A percentile compares a stretch with the other conserved stretches of the same genome.
Evolutionary conservation across 495 filamentous ascomycete species (phyloP).

Genomic region (Penicillium pulvis): DNA sequence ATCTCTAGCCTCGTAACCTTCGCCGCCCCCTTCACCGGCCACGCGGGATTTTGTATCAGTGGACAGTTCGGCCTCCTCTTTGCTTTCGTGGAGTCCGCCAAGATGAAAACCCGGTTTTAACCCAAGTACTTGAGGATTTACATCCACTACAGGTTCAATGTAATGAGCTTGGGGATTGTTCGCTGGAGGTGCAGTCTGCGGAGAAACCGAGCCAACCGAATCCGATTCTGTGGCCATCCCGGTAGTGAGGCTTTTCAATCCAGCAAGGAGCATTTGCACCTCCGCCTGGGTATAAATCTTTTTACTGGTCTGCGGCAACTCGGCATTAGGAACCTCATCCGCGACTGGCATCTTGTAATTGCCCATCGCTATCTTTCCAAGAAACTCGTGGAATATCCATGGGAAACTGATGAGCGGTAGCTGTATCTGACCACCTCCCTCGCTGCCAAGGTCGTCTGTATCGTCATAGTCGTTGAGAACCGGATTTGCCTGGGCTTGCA

Average conservation of each 20-base stretch:
- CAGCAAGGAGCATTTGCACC: not conserved
- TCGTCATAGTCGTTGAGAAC: conserved; percentile 19
- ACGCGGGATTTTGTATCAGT: not conserved
- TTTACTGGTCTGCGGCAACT: too few relatives aligned
- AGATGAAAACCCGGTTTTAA: not conserved
- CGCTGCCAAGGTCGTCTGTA: conserved; percentile 28
- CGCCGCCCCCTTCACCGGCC: not conserved
- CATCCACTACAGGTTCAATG: not conserved
- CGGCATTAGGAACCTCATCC: not conserved
- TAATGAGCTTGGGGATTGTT: not conserved
- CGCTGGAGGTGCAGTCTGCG: not conserved
- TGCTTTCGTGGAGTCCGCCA: not conserved
- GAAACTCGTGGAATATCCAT: conserved; percentile 77
- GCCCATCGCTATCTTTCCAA: conserved; percentile 69
- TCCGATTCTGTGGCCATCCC: not conserved
- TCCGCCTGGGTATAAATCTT: conserved; percentile 16
- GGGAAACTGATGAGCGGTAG: conserved; percentile 92
- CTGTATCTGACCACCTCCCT: conserved; percentile 32
- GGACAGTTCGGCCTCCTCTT: not conserved
- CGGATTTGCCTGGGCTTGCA: conserved; percentile 32
- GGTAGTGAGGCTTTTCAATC: not conserved
- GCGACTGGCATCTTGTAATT: conserved; percentile 19
- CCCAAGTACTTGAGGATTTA: not conserved
- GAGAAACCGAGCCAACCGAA: not conserved
- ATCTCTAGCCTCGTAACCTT: not conserved